Base-by-base conservation (phyloP, 1,139 yeast genomes). In the Ogataea hybrid region DNA sequence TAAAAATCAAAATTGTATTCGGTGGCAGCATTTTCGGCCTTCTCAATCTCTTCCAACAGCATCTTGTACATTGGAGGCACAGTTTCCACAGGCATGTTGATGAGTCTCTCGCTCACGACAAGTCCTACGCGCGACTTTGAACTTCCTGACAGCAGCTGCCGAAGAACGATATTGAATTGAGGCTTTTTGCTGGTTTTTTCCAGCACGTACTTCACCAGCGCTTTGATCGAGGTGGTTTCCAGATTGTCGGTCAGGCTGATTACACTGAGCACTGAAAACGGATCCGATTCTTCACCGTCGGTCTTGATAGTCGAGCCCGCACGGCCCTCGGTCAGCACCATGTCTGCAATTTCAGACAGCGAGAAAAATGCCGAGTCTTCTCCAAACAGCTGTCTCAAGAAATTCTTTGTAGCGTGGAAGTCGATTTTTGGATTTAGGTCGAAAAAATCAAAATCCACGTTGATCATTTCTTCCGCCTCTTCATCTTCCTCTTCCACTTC, bases 1-100 rank as follows among this genome's bases (percentile, higher is more conserved):
- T 81, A 86, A 59, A 81, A 80, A 59, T 83, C 90, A 60, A 82
- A 85, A 56, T 82, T 82, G 57, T 75, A 81, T 37, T 70, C 69
- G 40, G 75, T 77, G 45, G 73, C 74, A 18, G 77, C 73, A 44
- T 79, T 75, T 15, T 75, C 77, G 0, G 84, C 75, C 44, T 73
- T 73, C 31, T 70, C 73, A 67, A 84, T 77, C 57, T 92, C 97
- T 43, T 85, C 89, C 17, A 80, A 59, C 10, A 90, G 73, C 76
- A 92, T 81, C 54, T 76, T 82, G 70, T 88, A 94, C 79, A 90
- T 76, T 15, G 97, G 97, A 10, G 97, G 96, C 7, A 87, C 82
- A 2, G 92, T 87, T 63, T 94, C 97, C 18, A 88, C 89, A 1
- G 99, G 99, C 97, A 94, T 92, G 60, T 94, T 94, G 52, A 94